phyloP scores from a whole-genome alignment of 73 alveolate genomes.

The Tetrahymena thermophila region DNA sequence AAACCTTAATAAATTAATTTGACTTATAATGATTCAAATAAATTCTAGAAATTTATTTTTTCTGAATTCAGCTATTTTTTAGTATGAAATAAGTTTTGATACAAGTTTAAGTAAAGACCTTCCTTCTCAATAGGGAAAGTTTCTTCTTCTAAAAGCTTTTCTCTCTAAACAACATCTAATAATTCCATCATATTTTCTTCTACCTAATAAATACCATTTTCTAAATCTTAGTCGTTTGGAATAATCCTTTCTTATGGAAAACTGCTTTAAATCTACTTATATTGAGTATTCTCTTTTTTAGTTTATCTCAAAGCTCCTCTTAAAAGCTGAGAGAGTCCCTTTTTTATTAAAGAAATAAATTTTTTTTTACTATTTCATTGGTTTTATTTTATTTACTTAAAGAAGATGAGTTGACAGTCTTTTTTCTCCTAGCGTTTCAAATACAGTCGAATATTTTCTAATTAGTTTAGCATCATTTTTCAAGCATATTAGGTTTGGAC shows the following conservation, averaged over 20 bases:
- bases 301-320: not conserved
- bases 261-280: not conserved
- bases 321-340: conserved; percentile 4
- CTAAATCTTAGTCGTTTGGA: not conserved
- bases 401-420: conserved; percentile 72
- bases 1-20: not conserved
- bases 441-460: conserved; percentile 64
- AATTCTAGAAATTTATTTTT: not conserved
- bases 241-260: not conserved
- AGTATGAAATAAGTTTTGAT: not conserved
- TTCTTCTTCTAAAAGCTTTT: not conserved
- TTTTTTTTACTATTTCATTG: not conserved
- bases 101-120: not conserved
- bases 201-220: not conserved
- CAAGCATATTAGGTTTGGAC: not conserved
- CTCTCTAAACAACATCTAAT: not conserved
- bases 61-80: not conserved
- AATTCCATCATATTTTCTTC: not conserved
- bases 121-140: not conserved
- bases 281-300: conserved; percentile 20
- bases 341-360: not conserved
- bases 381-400: conserved; percentile 8
- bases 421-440: conserved; percentile 68
- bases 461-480: conserved; percentile 39
- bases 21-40: not conserved